Evolutionary conservation across 257 asterid species (phyloP).

Genomic region (Cinchona pubescens): DNA sequence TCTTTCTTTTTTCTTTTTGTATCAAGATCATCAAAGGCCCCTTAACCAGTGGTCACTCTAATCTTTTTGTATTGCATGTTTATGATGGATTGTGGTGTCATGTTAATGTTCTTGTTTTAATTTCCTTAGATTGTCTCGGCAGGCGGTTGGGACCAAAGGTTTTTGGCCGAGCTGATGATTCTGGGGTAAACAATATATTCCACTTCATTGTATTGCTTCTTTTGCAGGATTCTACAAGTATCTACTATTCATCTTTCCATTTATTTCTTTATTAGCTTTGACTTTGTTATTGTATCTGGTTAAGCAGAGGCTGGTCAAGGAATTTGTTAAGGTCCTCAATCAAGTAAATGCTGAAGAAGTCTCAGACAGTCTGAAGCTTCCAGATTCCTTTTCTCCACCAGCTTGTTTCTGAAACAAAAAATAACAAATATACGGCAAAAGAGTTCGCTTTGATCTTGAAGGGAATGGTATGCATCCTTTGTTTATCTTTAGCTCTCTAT

Average conservation of each 20-base stretch:
- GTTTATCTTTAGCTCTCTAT: neutral
- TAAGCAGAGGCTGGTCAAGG: conserved; percentile 83
- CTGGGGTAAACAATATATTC: conserved; percentile 62
- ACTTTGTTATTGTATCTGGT: conserved; percentile 22
- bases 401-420: conserved; percentile 90
- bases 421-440: conserved; percentile 70
- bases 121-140: conserved; percentile 77
- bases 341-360: conserved; percentile 90
- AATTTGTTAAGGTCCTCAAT: conserved; percentile 78
- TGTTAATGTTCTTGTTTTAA: neutral
- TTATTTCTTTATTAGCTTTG: conserved; percentile 6
- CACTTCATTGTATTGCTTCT: conserved; percentile 9
- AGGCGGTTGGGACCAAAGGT: conserved; percentile 94
- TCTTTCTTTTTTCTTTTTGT: neutral
- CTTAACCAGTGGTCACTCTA: neutral
- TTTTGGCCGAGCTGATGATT: conserved; percentile 84
- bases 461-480: conserved; percentile 74
- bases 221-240: conserved; percentile 2
- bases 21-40: neutral
- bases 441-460: conserved; percentile 87
- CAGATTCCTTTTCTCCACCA: conserved; percentile 84
- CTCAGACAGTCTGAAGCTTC: conserved; percentile 76
- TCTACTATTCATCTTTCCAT: neutral
- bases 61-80: conserved; percentile 1
- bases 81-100: neutral